These are phyloP conservation scores for Pistacia vera DNA, from an alignment of 345 rosid species.

Conservation along the genomic window DNA sequence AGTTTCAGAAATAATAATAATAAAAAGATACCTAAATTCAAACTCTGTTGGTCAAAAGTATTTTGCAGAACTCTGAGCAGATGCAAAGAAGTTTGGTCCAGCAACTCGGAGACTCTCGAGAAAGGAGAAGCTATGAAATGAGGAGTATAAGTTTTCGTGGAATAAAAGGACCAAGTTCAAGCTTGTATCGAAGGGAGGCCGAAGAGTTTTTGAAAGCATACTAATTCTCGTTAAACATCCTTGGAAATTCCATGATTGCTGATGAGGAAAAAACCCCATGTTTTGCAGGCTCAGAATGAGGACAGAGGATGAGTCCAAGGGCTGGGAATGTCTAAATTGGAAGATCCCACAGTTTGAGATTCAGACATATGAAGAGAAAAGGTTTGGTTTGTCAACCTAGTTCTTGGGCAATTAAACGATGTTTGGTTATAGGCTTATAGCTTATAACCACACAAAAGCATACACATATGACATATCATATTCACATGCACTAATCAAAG, in stretches of 20 bases:
- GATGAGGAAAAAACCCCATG: constrained; percentile 49
- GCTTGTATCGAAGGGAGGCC: constrained; percentile 36
- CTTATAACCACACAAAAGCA: too few species aligned
- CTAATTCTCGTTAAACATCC: constrained; percentile 29
- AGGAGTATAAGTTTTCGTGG: constrained; percentile 35
- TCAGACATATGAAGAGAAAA: constrained; percentile 17
- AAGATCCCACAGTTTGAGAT: constrained; percentile 31
- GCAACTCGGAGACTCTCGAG: constrained; percentile 38
- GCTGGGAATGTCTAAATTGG: constrained; percentile 41
- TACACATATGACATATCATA: too few species aligned
- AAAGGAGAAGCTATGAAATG: constrained; percentile 51
- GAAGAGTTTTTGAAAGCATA: constrained; percentile 27
- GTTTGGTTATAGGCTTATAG: too few species aligned
- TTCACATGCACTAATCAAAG: neutral
- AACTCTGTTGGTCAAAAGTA: constrained; percentile 18
- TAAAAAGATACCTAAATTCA: constrained; percentile 33
- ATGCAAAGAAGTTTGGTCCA: constrained; percentile 38
- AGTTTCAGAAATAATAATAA: neutral
- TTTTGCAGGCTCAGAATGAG: constrained; percentile 32
- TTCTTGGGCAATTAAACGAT: neutral
- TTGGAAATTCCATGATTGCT: constrained; percentile 41
- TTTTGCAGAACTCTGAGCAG: constrained; percentile 35
- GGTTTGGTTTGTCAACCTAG: neutral
- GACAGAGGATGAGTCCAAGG: constrained; percentile 22
- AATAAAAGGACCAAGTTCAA: constrained; percentile 39